These are phyloP conservation scores for Populus alba DNA, from an alignment of 345 rosid genomes.

Conservation along the genomic window DNA sequence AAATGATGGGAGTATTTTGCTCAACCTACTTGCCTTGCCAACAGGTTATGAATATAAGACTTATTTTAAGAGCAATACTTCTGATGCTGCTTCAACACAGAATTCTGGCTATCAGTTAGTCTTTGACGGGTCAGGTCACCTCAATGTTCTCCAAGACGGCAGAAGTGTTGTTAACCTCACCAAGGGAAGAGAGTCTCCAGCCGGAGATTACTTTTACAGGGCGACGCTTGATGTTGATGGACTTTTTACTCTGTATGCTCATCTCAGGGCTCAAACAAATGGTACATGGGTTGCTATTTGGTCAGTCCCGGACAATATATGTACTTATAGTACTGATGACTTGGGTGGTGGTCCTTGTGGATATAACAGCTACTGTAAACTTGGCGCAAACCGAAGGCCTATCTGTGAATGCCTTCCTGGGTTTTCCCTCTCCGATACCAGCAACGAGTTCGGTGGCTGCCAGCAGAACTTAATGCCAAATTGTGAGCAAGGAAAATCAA, in stretches of 20 bases:
- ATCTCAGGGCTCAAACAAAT: constrained; percentile 4
- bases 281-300: constrained; percentile 7
- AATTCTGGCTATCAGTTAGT: background rate
- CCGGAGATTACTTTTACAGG: background rate
- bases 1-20: constrained; percentile 21
- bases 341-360: constrained; percentile 25
- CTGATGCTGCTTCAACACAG: background rate
- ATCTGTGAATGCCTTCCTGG: constrained; percentile 24
- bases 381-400: constrained; percentile 7
- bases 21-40: constrained; percentile 20
- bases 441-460: constrained; percentile 9
- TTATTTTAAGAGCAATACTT: background rate
- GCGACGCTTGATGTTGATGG: constrained; percentile 3
- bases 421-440: constrained; percentile 14
- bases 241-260: constrained; percentile 3
- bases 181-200: background rate
- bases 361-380: constrained; percentile 25
- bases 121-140: background rate
- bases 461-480: constrained; percentile 10
- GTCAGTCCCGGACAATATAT: constrained; percentile 15
- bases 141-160: background rate
- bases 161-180: constrained; percentile 7
- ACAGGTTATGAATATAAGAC: background rate
- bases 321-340: background rate
- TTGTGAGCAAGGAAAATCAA: constrained; percentile 17